These are phyloP conservation scores for Colletotrichum tofieldiae DNA, from an alignment of 2,329 filamentous ascomycete species.

Conservation along the genomic window DNA sequence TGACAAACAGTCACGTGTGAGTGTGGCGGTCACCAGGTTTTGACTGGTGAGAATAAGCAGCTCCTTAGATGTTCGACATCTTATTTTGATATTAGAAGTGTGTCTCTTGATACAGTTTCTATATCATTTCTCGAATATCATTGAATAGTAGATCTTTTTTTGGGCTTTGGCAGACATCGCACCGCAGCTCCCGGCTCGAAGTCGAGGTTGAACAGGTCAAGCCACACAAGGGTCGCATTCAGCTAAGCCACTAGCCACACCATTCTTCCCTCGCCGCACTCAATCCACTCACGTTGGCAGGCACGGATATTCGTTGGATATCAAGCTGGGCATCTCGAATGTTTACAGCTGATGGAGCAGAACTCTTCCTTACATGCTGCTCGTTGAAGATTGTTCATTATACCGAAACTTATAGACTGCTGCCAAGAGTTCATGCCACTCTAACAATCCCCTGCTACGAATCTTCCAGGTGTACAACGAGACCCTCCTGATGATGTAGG, in stretches of 20 bases:
- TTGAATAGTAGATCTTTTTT: background rate
- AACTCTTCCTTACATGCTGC: background rate
- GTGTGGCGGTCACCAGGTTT: background rate
- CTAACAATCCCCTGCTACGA: background rate
- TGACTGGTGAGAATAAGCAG: background rate
- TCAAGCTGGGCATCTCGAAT: background rate
- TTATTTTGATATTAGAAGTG: background rate
- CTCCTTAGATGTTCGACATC: background rate
- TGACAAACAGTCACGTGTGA: slow-evolving; percentile 36
- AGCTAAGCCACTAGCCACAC: background rate
- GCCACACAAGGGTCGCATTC: background rate
- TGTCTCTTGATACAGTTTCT: background rate
- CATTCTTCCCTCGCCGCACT: background rate
- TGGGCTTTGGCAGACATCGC: background rate
- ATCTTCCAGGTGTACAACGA: too few relatives aligned
- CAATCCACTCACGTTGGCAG: background rate
- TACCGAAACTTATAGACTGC: too few relatives aligned
- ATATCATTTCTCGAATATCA: too few relatives aligned
- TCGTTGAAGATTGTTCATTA: too few relatives aligned
- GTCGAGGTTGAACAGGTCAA: background rate
- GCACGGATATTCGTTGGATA: background rate
- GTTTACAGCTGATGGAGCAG: background rate
- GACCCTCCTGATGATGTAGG: background rate
- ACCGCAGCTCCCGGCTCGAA: background rate
- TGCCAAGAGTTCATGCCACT: too few relatives aligned